These are phyloP conservation scores for Diaporthe longicolla DNA, from an alignment of 2,329 filamentous ascomycete species.

Conservation along the genomic window DNA sequence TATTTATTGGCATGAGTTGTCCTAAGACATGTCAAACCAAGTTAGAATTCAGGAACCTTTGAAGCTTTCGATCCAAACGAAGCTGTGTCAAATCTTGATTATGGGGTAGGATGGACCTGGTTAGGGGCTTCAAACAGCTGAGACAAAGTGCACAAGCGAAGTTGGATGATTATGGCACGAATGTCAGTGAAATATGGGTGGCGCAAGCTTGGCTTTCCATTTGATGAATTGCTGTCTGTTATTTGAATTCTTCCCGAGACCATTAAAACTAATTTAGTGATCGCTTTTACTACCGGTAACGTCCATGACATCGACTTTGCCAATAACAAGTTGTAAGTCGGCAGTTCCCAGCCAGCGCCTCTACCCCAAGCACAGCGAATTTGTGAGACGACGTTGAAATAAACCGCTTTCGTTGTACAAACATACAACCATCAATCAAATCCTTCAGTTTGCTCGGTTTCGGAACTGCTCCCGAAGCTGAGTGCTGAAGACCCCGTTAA, in stretches of 20 bases:
- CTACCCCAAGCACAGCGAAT: not conserved
- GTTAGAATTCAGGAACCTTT: too few relatives aligned
- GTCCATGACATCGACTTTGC: too few relatives aligned
- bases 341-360: not conserved
- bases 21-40: too few relatives aligned
- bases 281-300: constrained; percentile 3
- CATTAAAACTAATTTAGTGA: too few relatives aligned
- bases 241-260: not conserved
- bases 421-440: too few relatives aligned
- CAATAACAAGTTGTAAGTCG: not conserved
- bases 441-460: too few relatives aligned
- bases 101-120: too few relatives aligned
- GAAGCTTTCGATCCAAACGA: not conserved
- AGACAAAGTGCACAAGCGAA: not conserved
- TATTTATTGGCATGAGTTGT: too few relatives aligned
- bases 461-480: not conserved
- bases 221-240: not conserved
- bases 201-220: too few relatives aligned
- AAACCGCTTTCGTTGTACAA: not conserved
- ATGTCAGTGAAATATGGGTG: not conserved
- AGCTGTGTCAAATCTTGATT: not conserved
- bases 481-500: not conserved
- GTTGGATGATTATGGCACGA: not conserved
- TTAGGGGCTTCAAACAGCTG: not conserved
- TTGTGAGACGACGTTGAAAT: not conserved